Evolutionary conservation across 306 rosid genomes (phyloP).

Genomic region (Prunus padus): DNA sequence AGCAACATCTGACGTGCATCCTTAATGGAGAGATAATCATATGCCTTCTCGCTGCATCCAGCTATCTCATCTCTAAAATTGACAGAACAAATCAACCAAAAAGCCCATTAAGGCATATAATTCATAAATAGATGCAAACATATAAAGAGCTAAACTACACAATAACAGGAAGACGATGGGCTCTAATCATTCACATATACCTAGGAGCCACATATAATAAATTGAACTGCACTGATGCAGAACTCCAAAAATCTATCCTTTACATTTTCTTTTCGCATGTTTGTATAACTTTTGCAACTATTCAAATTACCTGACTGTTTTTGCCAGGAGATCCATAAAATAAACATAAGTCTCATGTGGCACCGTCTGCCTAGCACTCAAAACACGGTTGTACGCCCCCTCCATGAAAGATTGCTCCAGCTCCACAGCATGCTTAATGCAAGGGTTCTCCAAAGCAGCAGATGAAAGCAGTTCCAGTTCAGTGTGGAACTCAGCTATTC

Average conservation of each 20-base stretch:
- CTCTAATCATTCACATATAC: neutral
- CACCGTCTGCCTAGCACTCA: slow-evolving; percentile 89
- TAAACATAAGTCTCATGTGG: slow-evolving; percentile 87
- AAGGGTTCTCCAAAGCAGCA: slow-evolving; percentile 80
- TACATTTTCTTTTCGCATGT: neutral
- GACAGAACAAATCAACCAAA: slow-evolving; percentile 22
- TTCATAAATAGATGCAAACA: neutral
- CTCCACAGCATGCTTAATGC: slow-evolving; percentile 96
- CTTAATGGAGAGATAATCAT: slow-evolving; percentile 71
- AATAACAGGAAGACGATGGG: neutral
- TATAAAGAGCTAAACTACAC: neutral
- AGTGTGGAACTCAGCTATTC: slow-evolving; percentile 98
- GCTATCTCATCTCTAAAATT: slow-evolving; percentile 87
- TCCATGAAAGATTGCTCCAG: slow-evolving; percentile 99
- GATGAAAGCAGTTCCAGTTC: slow-evolving; percentile 90
- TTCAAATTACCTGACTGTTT: slow-evolving; percentile 76
- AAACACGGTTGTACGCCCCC: slow-evolving; percentile 92
- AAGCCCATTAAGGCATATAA: slow-evolving; percentile 5
- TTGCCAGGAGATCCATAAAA: slow-evolving; percentile 96
- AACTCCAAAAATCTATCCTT: neutral
- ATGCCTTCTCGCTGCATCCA: slow-evolving; percentile 97
- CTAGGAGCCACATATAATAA: neutral
- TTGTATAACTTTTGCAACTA: neutral
- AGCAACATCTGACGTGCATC: slow-evolving; percentile 78
- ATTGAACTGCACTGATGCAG: neutral